These are phyloP conservation scores for Boletus subcaerulescens DNA, from an alignment of 768 basidiomycete species.

Conservation along the genomic window DNA sequence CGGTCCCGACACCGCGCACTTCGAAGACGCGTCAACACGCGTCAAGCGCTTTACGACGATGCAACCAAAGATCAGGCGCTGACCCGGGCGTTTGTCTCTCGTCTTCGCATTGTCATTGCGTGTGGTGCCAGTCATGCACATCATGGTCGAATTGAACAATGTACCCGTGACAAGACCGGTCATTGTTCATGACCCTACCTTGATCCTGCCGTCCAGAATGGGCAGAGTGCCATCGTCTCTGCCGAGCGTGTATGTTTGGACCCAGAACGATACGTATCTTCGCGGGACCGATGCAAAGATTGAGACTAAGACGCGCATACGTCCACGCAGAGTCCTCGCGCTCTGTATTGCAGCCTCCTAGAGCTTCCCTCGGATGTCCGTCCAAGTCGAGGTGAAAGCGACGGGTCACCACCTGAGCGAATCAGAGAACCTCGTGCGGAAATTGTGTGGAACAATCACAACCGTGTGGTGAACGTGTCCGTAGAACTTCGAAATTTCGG, in stretches of 20 bases:
- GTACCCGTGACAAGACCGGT: constrained; percentile 61
- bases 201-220: constrained; percentile 73
- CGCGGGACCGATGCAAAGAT: not conserved
- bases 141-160: constrained; percentile 64
- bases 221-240: constrained; percentile 75
- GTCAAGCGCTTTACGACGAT: constrained; percentile 49
- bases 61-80: constrained; percentile 39
- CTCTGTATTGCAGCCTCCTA: constrained; percentile 68
- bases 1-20: constrained; percentile 27
- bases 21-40: constrained; percentile 59
- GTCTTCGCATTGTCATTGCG: constrained; percentile 15
- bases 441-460: constrained; percentile 52
- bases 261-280: constrained; percentile 32
- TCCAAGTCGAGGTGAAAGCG: constrained; percentile 45
- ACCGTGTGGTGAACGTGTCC: constrained; percentile 34
- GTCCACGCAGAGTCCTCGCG: constrained; percentile 54
- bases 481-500: constrained; percentile 58
- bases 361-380: constrained; percentile 30
- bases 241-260: constrained; percentile 56
- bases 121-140: constrained; percentile 1
- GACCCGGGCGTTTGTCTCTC: constrained; percentile 52
- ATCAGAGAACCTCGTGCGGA: constrained; percentile 59
- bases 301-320: no score
- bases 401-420: constrained; percentile 82
- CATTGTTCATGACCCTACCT: constrained; percentile 30